Evolutionary conservation across 345 rosid species (phyloP).

Genomic region (Eucalyptus erythrocorys): DNA sequence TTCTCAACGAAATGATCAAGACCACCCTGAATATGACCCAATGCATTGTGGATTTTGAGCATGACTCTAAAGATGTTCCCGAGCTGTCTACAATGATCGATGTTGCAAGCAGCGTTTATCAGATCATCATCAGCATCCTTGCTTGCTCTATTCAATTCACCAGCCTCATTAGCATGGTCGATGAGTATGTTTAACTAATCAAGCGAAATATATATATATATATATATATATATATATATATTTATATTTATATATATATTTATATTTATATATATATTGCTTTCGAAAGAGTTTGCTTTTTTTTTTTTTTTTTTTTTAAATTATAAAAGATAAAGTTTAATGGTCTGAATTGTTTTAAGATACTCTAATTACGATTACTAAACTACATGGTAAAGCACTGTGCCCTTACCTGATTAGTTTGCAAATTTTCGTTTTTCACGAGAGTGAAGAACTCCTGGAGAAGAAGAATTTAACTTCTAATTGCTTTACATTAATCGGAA

Average conservation of each 20-base stretch:
- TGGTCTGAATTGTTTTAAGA: not conserved
- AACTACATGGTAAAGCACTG: not conserved
- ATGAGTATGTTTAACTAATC: not conserved
- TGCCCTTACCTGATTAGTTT: not conserved
- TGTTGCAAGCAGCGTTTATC: not conserved
- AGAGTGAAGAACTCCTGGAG: not conserved
- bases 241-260: too few relatives aligned
- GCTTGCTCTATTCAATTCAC: constrained; percentile 1
- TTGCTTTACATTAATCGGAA: not conserved
- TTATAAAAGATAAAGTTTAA: not conserved
- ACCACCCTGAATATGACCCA: not conserved
- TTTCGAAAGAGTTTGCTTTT: too few relatives aligned
- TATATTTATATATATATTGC: too few relatives aligned
- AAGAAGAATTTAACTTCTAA: not conserved
- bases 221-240: too few relatives aligned
- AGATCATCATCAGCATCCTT: not conserved
- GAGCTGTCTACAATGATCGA: not conserved
- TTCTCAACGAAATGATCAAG: constrained; percentile 1
- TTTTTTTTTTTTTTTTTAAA: too few relatives aligned
- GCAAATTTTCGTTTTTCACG: not conserved
- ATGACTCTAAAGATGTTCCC: not conserved
- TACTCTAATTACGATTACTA: not conserved
- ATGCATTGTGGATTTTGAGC: not conserved
- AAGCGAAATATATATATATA: too few relatives aligned
- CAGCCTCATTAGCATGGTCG: not conserved